Evolutionary conservation across 2,329 filamentous ascomycete genomes (phyloP), one percentile per base, ranked within the genome.

Genomic region (Neodidymelliopsis sp.): DNA sequence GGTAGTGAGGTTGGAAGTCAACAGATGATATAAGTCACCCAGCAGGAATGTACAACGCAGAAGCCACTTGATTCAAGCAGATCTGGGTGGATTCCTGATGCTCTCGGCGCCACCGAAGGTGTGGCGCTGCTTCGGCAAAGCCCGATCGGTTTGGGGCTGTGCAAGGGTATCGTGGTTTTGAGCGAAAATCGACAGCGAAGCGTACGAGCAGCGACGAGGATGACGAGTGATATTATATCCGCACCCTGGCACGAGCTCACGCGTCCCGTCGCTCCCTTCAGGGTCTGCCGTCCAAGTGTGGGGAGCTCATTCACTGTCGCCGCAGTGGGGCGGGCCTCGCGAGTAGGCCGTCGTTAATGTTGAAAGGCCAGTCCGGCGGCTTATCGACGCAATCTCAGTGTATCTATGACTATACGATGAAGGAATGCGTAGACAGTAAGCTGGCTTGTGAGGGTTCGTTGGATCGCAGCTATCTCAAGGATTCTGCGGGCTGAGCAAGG

Each of bases 281-380:
- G 57, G 59, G 60, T 61, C 57, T 54, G 56, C 58, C 39, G 60
- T 60, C 50, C 55, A 57, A 59, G 54, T 60, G 62, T 64, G 67
- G 66, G 62, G 61, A 64, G 60, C 34, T 44, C 53, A 56, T 57
- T 56, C 56, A 41, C 54, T 33, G 56, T 67, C 53, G 63, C 66
- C 63, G 63, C 62, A 61, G 63, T 67, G 66, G 67, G 59, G 60
- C 57, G 38, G 48, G 60, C 51, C n/a, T 60, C 60, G 63, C 59
- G 50, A 51, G 55, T 56, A 58, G 57, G 62, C 59, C 65, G 61
- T 57, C 37, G 53, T 43, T 54, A 61, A 51, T 45, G 50, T 41
- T 43, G 48, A 53, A 56, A 51, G 56, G 38, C 53, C 56, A 62
- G 53, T 58, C 53, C 52, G 52, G 51, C 53, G 55, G 56, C 53